These are phyloP conservation scores for Polysphondylium violaceum DNA, from an alignment of 78 protist species.

Conservation along the genomic window DNA sequence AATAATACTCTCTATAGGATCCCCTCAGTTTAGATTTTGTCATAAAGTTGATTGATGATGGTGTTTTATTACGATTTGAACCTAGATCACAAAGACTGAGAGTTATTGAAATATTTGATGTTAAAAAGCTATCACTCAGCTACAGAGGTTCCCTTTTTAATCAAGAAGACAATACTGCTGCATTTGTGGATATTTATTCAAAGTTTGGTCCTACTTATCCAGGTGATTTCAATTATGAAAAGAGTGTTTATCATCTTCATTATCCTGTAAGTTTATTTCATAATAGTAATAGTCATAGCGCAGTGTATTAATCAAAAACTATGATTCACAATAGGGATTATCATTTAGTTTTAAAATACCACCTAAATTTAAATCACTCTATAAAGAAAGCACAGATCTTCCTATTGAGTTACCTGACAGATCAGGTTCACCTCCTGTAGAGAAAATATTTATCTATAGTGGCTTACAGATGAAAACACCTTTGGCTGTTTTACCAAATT, in stretches of 20 bases:
- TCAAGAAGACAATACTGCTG: slow-evolving; percentile 13
- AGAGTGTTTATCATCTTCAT: slow-evolving; percentile 75
- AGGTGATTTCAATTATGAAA: slow-evolving; percentile 67
- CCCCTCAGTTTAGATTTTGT: slow-evolving; percentile 82
- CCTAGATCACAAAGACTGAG: slow-evolving; percentile 77
- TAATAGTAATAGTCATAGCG: background rate
- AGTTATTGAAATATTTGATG: slow-evolving; percentile 75
- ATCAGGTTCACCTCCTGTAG: slow-evolving; percentile 81
- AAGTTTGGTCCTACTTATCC: slow-evolving; percentile 85
- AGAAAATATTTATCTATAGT: slow-evolving; percentile 64
- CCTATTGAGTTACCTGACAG: slow-evolving; percentile 90
- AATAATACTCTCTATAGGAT: slow-evolving; percentile 23
- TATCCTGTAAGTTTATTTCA: slow-evolving; percentile 72
- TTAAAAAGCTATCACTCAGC: slow-evolving; percentile 44
- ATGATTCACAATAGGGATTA: slow-evolving; percentile 40
- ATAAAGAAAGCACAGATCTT: slow-evolving; percentile 46
- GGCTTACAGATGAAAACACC: slow-evolving; percentile 67
- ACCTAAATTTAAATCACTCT: slow-evolving; percentile 56
- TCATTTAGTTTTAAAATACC: slow-evolving; percentile 83
- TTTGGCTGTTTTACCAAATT: slow-evolving; percentile 4
- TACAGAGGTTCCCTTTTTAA: slow-evolving; percentile 66
- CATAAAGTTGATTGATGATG: slow-evolving; percentile 74
- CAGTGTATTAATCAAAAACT: background rate
- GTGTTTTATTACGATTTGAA: slow-evolving; percentile 78
- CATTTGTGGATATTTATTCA: slow-evolving; percentile 78